Evolutionary conservation across 2,329 filamentous ascomycete species (phyloP).

Genomic region (Didymella sp.): DNA sequence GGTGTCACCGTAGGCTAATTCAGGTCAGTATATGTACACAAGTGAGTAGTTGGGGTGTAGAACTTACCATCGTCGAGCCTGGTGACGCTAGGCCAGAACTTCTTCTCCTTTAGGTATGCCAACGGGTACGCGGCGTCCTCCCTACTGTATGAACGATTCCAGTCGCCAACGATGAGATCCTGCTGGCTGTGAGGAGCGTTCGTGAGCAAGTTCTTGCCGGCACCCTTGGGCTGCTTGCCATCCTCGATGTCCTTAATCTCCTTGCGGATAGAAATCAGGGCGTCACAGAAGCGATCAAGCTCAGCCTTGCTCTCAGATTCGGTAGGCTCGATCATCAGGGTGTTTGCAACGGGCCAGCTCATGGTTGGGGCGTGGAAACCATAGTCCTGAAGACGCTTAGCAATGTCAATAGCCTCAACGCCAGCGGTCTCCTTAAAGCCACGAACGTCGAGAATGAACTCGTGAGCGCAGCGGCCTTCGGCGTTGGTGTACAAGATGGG

Average conservation of each 20-base stretch:
- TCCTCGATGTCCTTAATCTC: conserved; percentile 87
- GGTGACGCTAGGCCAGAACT: conserved; percentile 93
- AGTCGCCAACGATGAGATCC: conserved; percentile 77
- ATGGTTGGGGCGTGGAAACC: conserved; percentile 98
- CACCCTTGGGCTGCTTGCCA: conserved; percentile 69
- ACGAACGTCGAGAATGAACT: conserved; percentile 92
- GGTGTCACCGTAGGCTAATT: conserved; percentile 80
- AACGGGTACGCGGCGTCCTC: conserved; percentile 89
- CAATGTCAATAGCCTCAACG: conserved; percentile 91
- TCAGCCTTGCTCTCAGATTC: conserved; percentile 92
- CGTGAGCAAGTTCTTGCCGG: conserved; percentile 82
- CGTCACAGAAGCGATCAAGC: conserved; percentile 91
- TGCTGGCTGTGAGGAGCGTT: conserved; percentile 85
- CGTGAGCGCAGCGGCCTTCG: conserved; percentile 88
- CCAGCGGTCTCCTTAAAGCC: conserved; percentile 83
- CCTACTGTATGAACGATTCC: conserved; percentile 81
- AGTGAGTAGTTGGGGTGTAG: neutral
- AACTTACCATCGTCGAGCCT: conserved; percentile 83
- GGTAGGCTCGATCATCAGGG: conserved; percentile 97
- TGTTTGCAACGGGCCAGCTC: conserved; percentile 94
- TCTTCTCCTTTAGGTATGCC: conserved; percentile 86
- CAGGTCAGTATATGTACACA: conserved; percentile 39
- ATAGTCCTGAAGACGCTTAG: conserved; percentile 95
- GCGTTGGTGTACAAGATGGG: conserved; percentile 92
- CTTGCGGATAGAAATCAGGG: conserved; percentile 81